A percentile compares a stretch with the other conserved stretches of the same genome.
Conservation (phyloP, 495 filamentous ascomycete species). For the Sabuloglossum arenarium region DNA sequence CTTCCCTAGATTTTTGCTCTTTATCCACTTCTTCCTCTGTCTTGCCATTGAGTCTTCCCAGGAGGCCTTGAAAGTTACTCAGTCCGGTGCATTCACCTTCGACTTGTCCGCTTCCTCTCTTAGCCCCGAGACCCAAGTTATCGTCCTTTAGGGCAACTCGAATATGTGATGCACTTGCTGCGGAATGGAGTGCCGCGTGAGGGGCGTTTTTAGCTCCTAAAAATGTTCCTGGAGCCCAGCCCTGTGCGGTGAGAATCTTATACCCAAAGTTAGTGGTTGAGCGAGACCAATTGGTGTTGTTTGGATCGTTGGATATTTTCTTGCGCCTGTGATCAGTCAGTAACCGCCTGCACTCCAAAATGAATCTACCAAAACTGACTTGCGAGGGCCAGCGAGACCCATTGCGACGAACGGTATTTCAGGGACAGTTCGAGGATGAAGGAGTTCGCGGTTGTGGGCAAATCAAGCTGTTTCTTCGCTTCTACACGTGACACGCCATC, state of each 20-base stretch:
- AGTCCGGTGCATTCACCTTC: slow-evolving; percentile 59
- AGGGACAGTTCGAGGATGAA: not conserved
- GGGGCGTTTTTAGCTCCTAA: slow-evolving; percentile 54
- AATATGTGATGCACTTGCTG: slow-evolving; percentile 58
- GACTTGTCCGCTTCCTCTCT: slow-evolving; percentile 32
- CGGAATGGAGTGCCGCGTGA: slow-evolving; percentile 53
- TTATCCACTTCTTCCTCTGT: slow-evolving; percentile 41
- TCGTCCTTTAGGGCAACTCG: slow-evolving; percentile 69
- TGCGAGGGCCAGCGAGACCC: slow-evolving; percentile 54
- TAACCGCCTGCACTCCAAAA: not conserved
- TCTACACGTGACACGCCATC: no score
- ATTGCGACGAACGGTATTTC: slow-evolving; percentile 20
- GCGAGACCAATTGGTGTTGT: slow-evolving; percentile 79
- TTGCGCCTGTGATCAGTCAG: slow-evolving; percentile 34
- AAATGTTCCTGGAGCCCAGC: slow-evolving; percentile 68
- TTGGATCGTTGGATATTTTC: slow-evolving; percentile 75
- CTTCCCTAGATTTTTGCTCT: slow-evolving; percentile 38
- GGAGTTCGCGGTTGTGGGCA: not conserved
- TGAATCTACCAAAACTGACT: slow-evolving; percentile 25
- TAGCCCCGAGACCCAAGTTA: slow-evolving; percentile 71
- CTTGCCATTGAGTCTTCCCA: slow-evolving; percentile 82
- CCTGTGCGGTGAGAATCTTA: slow-evolving; percentile 63
- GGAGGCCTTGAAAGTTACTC: slow-evolving; percentile 58
- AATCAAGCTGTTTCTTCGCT: no score
- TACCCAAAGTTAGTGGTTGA: slow-evolving; percentile 70